A percentile compares a stretch with the other conserved stretches of the same genome.
phyloP scores from a whole-genome alignment of 208 protist species.

The Acanthamoeba healyi region DNA sequence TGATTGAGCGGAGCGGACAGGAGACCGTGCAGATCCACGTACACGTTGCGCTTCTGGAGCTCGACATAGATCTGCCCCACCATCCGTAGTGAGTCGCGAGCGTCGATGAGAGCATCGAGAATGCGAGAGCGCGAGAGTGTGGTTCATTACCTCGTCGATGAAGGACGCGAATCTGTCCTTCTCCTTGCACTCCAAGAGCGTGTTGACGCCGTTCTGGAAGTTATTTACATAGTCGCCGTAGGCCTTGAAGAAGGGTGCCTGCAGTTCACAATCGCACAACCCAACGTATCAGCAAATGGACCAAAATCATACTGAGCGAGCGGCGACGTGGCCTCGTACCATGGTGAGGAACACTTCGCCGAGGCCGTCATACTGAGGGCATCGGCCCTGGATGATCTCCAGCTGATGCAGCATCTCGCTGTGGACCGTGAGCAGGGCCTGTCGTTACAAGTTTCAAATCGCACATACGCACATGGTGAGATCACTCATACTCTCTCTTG shows the following conservation, averaged over 20 bases:
- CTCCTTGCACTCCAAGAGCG: slow-evolving; percentile 42
- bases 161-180: slow-evolving; percentile 48
- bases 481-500: no score
- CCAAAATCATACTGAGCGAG: no score
- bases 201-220: slow-evolving; percentile 56
- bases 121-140: not conserved
- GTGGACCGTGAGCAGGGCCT: slow-evolving; percentile 57
- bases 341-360: slow-evolving; percentile 73
- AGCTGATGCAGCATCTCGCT: slow-evolving; percentile 62
- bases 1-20: slow-evolving; percentile 50
- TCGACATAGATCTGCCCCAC: slow-evolving; percentile 56
- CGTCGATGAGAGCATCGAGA: no score
- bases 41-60: slow-evolving; percentile 25
- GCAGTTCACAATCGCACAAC: not conserved
- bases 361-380: slow-evolving; percentile 22
- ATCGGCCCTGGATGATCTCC: slow-evolving; percentile 20
- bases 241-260: slow-evolving; percentile 71
- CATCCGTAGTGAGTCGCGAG: no score
- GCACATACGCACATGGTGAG: not conserved
- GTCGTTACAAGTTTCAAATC: no score
- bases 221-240: slow-evolving; percentile 74
- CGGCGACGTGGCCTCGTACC: no score
- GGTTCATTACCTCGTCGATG: slow-evolving; percentile 20
- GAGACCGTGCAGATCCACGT: slow-evolving; percentile 59
- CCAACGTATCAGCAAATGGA: not conserved